Evolutionary conservation across 345 rosid species (phyloP), one percentile per base, ranked within the genome.

Genomic region (Gossypium raimondii): DNA sequence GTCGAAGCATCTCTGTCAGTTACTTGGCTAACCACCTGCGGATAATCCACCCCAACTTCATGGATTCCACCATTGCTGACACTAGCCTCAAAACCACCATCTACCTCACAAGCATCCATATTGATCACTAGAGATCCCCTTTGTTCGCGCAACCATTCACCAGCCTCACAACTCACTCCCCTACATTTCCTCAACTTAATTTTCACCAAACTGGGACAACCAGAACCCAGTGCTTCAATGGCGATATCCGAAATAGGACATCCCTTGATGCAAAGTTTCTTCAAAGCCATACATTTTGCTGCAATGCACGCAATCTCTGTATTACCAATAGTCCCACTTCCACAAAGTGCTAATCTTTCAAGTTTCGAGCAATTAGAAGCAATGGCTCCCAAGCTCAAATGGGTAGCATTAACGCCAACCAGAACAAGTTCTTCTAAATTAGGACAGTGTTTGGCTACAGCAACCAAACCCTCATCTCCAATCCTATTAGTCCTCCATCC

Each of bases 401-500:
- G 81, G 0, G 98, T 93, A 1, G 89, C 96, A 69, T 86, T 75
- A 29, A 93, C 93, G 73, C 98, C 90, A 25, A 92, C 88, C 73
- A 92, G 82, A 58, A 92, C 93, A 61, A 93, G 89, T 41, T 93
- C 98, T 74, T 91, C 95, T 3, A 94, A 78, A 82, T 87, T 81
- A 34, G 78, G 74, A 8, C 97, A 89, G 17, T 91, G 85, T 53
- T 79, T 86, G 38, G 97, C 91, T 38, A 94, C 84, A 51, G 92
- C 89, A 2, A 89, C 80, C 29, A 94, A 84, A 73, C 95, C 95
- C 78, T 91, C 97, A 27, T 94, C 97, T 3, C 93, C 97, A 10
- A 94, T 92, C 83, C 84, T 87, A 75, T 92, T 86, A 56, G 88
- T 89, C 63, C 92, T 90, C 93, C 91, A 89, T 70, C 97, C 98